These are phyloP conservation scores for Claviceps purpurea DNA, from an alignment of 2,329 filamentous ascomycete species.

Conservation along the genomic window DNA sequence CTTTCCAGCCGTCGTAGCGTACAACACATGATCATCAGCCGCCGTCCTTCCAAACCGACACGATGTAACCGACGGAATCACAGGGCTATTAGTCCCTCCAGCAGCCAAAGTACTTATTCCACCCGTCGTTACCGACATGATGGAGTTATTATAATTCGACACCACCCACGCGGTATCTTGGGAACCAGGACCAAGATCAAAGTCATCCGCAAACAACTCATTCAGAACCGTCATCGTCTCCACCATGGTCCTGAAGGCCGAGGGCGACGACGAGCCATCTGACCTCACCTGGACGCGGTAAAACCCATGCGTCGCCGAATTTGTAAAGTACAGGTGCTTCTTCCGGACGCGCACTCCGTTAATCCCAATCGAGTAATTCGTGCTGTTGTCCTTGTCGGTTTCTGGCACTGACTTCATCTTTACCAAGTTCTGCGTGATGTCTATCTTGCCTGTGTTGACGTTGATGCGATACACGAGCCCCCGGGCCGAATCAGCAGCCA, in stretches of 20 bases:
- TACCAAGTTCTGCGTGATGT: conserved; percentile 9
- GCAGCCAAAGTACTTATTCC: neutral
- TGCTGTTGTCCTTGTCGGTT: conserved; percentile 16
- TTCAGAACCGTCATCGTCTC: conserved; percentile 7
- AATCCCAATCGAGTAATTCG: conserved; percentile 14
- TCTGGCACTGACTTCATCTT: conserved; percentile 19
- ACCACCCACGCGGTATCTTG: conserved; percentile 6
- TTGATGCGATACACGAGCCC: conserved; percentile 16
- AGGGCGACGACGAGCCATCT: neutral
- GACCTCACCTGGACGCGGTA: conserved; percentile 8
- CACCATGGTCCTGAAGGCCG: neutral
- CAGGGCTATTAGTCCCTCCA: neutral
- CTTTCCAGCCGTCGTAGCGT: conserved; percentile 1
- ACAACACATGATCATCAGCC: conserved; percentile 1
- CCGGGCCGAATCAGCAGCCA: conserved; percentile 10
- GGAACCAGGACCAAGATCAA: conserved; percentile 7
- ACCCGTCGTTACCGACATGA: conserved; percentile 4
- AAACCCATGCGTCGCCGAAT: conserved; percentile 25
- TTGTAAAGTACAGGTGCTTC: conserved; percentile 33
- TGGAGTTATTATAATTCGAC: conserved; percentile 7
- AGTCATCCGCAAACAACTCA: conserved; percentile 10
- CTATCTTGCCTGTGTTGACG: conserved; percentile 8
- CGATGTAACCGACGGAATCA: neutral
- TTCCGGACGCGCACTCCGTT: conserved; percentile 27
- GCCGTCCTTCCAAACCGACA: conserved; percentile 1